Evolutionary conservation across 1,139 yeast species (phyloP).

Genomic region (Kodamaea ohmeri): DNA sequence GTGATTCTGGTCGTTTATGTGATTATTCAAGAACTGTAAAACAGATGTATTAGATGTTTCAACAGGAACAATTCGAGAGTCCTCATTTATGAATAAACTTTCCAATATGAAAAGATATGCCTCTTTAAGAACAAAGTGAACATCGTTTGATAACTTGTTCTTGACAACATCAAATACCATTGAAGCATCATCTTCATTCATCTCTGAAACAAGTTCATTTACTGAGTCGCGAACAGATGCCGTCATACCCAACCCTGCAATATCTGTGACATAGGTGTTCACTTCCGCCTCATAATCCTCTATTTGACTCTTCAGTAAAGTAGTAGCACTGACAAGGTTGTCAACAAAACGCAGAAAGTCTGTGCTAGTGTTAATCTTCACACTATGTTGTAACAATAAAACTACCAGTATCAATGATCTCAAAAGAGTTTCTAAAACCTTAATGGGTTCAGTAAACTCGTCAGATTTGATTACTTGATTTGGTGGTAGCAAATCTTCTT

Average conservation of each 20-base stretch:
- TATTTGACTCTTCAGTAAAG: conserved; percentile 26
- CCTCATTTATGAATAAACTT: conserved; percentile 46
- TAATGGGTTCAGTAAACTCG: conserved; percentile 20
- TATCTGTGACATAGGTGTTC: conserved; percentile 68
- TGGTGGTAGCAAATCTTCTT: background rate
- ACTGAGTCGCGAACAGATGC: conserved; percentile 53
- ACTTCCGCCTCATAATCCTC: conserved; percentile 50
- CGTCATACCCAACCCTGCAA: conserved; percentile 58
- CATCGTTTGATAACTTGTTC: conserved; percentile 12
- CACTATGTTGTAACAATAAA: conserved; percentile 28
- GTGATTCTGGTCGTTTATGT: conserved; percentile 18
- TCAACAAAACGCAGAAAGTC: conserved; percentile 19
- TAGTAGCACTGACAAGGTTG: conserved; percentile 24
- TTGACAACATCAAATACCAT: conserved; percentile 21
- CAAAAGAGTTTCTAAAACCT: conserved; percentile 16
- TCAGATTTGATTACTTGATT: conserved; percentile 12
- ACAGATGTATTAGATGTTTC: conserved; percentile 22
- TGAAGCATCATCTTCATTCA: conserved; percentile 37
- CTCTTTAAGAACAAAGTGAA: conserved; percentile 30
- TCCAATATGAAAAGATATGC: conserved; percentile 41
- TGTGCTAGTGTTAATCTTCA: conserved; percentile 17
- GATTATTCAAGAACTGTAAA: conserved; percentile 22
- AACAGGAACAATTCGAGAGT: conserved; percentile 23
- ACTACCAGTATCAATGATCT: conserved; percentile 26
- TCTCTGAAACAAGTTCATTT: conserved; percentile 47